Conservation (phyloP, 768 basidiomycete genomes). For the Mycena haematopus region DNA sequence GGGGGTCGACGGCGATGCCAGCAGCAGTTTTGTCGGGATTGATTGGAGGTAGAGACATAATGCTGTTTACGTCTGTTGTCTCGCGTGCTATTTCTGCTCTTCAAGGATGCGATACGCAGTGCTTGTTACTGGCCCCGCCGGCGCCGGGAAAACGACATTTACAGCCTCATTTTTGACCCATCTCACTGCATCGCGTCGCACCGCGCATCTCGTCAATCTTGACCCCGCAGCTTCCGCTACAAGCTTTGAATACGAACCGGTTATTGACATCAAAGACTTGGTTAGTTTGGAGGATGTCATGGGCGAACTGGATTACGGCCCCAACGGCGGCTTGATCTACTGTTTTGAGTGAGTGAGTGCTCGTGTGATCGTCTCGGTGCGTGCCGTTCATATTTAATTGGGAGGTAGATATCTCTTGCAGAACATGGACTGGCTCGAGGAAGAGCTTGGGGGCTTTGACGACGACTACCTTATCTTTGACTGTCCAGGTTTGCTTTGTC, state of each 20-base stretch:
- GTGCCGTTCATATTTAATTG: background rate
- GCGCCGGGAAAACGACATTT: constrained; percentile 97
- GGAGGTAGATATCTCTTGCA: constrained; percentile 84
- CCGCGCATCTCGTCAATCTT: constrained; percentile 93
- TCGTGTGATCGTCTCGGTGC: background rate
- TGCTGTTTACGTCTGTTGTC: constrained; percentile 4
- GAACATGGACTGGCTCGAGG: constrained; percentile 98
- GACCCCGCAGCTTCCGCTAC: constrained; percentile 91
- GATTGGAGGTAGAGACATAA: constrained; percentile 66
- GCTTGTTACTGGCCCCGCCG: constrained; percentile 93
- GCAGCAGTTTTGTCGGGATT: constrained; percentile 72
- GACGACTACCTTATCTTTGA: constrained; percentile 95
- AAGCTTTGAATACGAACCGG: constrained; percentile 91
- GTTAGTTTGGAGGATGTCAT: constrained; percentile 95
- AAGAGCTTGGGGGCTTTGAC: constrained; percentile 92
- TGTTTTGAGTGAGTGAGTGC: constrained; percentile 97
- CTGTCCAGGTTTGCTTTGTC: constrained; percentile 71
- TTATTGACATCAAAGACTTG: constrained; percentile 92
- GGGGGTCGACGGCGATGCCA: constrained; percentile 86
- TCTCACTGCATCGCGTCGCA: constrained; percentile 79
- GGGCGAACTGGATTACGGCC: constrained; percentile 93
- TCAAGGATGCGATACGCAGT: constrained; percentile 87
- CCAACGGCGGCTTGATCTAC: constrained; percentile 96
- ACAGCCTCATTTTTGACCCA: constrained; percentile 89
- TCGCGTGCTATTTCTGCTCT: background rate